These are phyloP conservation scores for Physcomitrellopsis africana DNA, from an alignment of 225 moss, liverwort and hornwort genomes.

Conservation along the genomic window DNA sequence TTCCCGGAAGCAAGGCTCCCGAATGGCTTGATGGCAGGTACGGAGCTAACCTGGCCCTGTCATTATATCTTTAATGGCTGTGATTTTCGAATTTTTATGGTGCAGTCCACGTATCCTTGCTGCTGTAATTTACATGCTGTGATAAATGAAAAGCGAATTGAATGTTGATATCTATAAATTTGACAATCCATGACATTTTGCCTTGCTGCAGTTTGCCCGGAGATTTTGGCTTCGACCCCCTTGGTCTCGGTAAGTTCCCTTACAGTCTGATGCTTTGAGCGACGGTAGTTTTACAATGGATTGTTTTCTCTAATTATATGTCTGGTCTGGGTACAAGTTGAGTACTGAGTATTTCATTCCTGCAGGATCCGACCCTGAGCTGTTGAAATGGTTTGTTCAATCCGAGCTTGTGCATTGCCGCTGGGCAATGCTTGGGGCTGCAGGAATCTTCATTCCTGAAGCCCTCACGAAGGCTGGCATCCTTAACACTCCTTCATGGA, in stretches of 20 bases:
- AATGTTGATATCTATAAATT: too few relatives aligned
- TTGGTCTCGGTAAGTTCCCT: slow-evolving; percentile 50
- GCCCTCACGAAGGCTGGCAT: slow-evolving; percentile 74
- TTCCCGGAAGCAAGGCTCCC: slow-evolving; percentile 68
- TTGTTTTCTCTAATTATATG: too few relatives aligned
- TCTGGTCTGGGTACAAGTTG: too few relatives aligned
- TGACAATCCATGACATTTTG: too few relatives aligned
- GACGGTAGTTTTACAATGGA: too few relatives aligned
- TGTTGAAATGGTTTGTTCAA: slow-evolving; percentile 88
- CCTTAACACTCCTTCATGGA: slow-evolving; percentile 78
- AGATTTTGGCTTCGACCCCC: slow-evolving; percentile 75
- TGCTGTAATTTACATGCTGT: too few relatives aligned
- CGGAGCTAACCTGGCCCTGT: too few relatives aligned
- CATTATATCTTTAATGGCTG: too few relatives aligned
- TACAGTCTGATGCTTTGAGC: too few relatives aligned
- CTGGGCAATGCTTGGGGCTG: slow-evolving; percentile 91
- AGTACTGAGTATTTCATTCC: not conserved
- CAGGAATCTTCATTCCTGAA: slow-evolving; percentile 88
- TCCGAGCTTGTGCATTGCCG: slow-evolving; percentile 73
- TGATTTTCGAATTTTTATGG: too few relatives aligned
- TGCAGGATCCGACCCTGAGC: slow-evolving; percentile 78
- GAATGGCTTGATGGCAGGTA: slow-evolving; percentile 47
- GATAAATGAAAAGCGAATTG: too few relatives aligned
- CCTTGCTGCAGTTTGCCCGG: slow-evolving; percentile 49
- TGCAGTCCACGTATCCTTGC: too few relatives aligned